These are phyloP conservation scores for Linum usitatissimum DNA, from an alignment of 345 rosid species.

Conservation along the genomic window DNA sequence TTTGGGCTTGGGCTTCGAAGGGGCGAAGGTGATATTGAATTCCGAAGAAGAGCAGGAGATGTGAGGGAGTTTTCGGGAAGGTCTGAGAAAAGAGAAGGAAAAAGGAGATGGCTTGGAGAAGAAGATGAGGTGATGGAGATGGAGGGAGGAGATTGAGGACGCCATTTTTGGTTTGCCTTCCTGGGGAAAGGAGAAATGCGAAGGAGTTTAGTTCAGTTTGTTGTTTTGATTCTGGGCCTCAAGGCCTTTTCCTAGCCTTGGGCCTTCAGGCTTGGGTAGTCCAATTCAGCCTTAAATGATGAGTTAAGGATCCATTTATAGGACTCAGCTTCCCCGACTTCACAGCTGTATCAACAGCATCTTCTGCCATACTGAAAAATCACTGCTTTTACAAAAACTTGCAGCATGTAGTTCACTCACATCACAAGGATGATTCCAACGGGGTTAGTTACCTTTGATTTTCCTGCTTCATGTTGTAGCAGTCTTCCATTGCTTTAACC, in stretches of 20 bases:
- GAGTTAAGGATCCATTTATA: too few species aligned
- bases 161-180: conserved; percentile 19
- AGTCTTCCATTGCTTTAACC: too few species aligned
- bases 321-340: too few species aligned
- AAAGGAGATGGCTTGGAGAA: conserved; percentile 18
- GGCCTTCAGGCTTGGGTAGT: too few species aligned
- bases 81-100: conserved; percentile 18
- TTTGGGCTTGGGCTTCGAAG: conserved; percentile 48
- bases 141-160: conserved; percentile 20
- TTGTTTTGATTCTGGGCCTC: not conserved
- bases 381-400: too few species aligned
- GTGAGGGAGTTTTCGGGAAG: conserved; percentile 36
- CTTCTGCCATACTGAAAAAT: too few species aligned
- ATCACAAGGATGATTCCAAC: too few species aligned
- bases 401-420: too few species aligned
- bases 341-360: too few species aligned
- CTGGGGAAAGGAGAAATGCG: conserved; percentile 1
- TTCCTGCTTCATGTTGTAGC: too few species aligned
- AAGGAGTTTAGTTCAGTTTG: not conserved
- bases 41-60: conserved; percentile 30
- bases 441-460: too few species aligned
- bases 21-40: conserved; percentile 79
- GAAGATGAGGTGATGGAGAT: conserved; percentile 20
- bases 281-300: too few species aligned
- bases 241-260: not conserved